A percentile compares a stretch with the other conserved stretches of the same genome.
Conservation (phyloP, 306 rosid genomes). For the Prunus dulcis region DNA sequence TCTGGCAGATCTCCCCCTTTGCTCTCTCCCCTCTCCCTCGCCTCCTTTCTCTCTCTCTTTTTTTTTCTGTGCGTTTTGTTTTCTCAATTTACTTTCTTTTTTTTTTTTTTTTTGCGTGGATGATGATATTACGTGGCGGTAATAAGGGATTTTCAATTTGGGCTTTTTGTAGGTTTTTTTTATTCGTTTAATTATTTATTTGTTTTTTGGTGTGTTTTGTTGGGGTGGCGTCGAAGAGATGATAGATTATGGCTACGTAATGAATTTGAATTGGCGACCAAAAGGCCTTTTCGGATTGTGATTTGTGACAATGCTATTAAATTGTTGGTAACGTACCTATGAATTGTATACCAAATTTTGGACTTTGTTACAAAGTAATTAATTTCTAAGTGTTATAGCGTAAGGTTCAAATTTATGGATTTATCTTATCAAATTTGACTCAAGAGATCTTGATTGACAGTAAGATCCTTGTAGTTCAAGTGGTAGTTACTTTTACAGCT, state of each 20-base stretch:
- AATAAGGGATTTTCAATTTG: neutral
- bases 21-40: constrained; percentile 8
- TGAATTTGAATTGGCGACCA: too few relatives aligned
- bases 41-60: neutral
- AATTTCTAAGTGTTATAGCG: too few relatives aligned
- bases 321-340: too few relatives aligned
- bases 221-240: neutral
- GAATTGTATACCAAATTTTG: too few relatives aligned
- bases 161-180: neutral
- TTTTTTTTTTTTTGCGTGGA: neutral
- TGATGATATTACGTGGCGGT: constrained; percentile 1
- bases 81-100: constrained; percentile 2
- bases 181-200: neutral
- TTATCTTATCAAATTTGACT: too few relatives aligned
- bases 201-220: neutral
- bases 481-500: accelerated
- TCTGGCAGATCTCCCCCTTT: constrained; percentile 33
- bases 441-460: too few relatives aligned
- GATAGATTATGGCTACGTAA: neutral
- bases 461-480: too few relatives aligned
- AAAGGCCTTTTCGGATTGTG: too few relatives aligned
- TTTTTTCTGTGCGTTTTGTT: neutral
- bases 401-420: too few relatives aligned
- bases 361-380: too few relatives aligned
- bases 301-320: too few relatives aligned